Percentiles rank a stretch among this genome's conserved stretches.
These are phyloP conservation scores for Geoglossum cookeanum DNA, from an alignment of 2,329 filamentous ascomycete genomes.

Conservation along the genomic window DNA sequence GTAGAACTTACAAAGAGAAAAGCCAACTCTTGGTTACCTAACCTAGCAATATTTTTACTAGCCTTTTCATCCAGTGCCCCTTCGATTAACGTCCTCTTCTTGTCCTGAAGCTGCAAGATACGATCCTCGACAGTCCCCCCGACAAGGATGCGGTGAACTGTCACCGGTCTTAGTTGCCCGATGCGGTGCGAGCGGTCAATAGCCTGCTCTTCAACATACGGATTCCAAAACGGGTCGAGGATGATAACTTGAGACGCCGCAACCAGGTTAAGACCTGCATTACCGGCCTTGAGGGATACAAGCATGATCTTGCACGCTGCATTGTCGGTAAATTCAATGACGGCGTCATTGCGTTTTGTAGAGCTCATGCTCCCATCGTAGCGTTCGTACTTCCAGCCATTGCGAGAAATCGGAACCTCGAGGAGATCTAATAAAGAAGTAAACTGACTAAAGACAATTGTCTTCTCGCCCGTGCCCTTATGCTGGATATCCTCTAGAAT, in stretches of 20 bases:
- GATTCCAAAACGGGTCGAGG: conserved; percentile 89
- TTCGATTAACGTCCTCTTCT: conserved; percentile 60
- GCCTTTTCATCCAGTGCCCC: conserved; percentile 62
- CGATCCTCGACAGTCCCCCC: conserved; percentile 70
- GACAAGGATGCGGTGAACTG: conserved; percentile 64
- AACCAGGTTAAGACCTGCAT: conserved; percentile 71
- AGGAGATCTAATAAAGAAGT: conserved; percentile 61
- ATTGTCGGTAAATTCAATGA: conserved; percentile 46
- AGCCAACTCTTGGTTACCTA: conserved; percentile 46
- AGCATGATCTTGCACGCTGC: conserved; percentile 48
- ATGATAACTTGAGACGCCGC: conserved; percentile 73
- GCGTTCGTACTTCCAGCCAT: conserved; percentile 40
- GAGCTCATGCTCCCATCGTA: conserved; percentile 63
- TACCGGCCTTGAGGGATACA: conserved; percentile 62
- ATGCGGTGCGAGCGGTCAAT: conserved; percentile 81
- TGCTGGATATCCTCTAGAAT: conserved; percentile 34
- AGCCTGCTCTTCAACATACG: conserved; percentile 80
- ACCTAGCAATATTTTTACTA: conserved; percentile 42
- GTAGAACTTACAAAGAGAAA: conserved; percentile 40
- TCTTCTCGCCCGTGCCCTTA: conserved; percentile 45
- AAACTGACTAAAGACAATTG: conserved; percentile 67
- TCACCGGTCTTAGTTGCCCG: conserved; percentile 54
- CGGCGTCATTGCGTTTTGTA: conserved; percentile 43
- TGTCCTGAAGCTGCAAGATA: conserved; percentile 59
- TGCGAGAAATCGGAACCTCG: conserved; percentile 48